A percentile compares a stretch with the other conserved stretches of the same genome.
phyloP scores from a whole-genome alignment of 108 stramenopile genomes.

The Fistulifera pelliculosa region DNA sequence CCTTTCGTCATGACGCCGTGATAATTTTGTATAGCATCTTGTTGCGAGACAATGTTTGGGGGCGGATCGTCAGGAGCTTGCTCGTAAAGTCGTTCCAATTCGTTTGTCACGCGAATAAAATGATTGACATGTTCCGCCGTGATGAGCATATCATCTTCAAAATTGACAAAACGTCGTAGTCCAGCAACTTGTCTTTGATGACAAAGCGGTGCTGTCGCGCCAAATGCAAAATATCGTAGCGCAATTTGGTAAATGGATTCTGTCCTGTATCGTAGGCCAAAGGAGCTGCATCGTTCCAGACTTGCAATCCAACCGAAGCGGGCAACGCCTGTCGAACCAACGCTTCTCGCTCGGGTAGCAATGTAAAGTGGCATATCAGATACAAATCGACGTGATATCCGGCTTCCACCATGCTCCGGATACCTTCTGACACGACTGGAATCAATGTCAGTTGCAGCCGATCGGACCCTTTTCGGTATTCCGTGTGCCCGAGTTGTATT shows the following conservation, averaged over 20 bases:
- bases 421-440: slow-evolving; percentile 60
- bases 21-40: slow-evolving; percentile 1
- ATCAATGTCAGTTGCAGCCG: slow-evolving; percentile 51
- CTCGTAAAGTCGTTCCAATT: slow-evolving; percentile 38
- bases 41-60: not conserved
- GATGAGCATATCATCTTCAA: slow-evolving; percentile 84
- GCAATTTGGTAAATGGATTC: slow-evolving; percentile 17
- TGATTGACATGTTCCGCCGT: slow-evolving; percentile 57
- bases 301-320: slow-evolving; percentile 31
- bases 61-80: slow-evolving; percentile 32
- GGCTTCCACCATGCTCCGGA: slow-evolving; percentile 40
- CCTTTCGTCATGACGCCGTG: slow-evolving; percentile 34
- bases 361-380: slow-evolving; percentile 37
- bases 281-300: slow-evolving; percentile 73
- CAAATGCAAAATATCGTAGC: slow-evolving; percentile 32
- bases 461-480: slow-evolving; percentile 33
- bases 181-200: slow-evolving; percentile 56
- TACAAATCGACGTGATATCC: slow-evolving; percentile 71
- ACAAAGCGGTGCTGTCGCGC: slow-evolving; percentile 80
- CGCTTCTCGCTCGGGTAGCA: slow-evolving; percentile 36
- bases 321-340: slow-evolving; percentile 49
- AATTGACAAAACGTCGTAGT: slow-evolving; percentile 71
- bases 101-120: slow-evolving; percentile 47
- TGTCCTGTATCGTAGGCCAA: slow-evolving; percentile 18
- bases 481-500: slow-evolving; percentile 65